These are phyloP conservation scores for Fusarium bulbicola DNA, from an alignment of 2,329 filamentous ascomycete species.

Conservation along the genomic window DNA sequence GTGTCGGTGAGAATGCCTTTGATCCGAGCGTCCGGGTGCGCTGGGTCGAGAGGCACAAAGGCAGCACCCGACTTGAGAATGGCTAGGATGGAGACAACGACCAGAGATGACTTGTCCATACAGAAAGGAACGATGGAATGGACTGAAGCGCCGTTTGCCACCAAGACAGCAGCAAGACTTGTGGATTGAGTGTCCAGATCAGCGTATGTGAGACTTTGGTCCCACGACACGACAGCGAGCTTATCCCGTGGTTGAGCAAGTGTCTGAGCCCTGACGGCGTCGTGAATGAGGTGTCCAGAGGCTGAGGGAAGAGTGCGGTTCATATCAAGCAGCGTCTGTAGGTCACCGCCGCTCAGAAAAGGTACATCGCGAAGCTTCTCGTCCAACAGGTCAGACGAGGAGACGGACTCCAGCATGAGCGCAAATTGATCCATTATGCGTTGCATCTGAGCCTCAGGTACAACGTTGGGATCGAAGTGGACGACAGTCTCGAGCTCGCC, in stretches of 20 bases:
- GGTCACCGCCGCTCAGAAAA: constrained; percentile 3
- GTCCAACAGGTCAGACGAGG: background rate
- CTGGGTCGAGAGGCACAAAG: constrained; percentile 8
- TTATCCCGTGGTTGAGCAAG: constrained; percentile 1
- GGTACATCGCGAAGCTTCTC: background rate
- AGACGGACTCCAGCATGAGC: constrained; percentile 7
- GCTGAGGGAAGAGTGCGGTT: background rate
- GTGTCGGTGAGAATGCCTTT: background rate
- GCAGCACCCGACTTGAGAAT: constrained; percentile 16
- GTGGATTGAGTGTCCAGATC: constrained; percentile 43
- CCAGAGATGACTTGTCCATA: constrained; percentile 23
- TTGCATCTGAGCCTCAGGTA: constrained; percentile 14
- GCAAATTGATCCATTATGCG: constrained; percentile 34
- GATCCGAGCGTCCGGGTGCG: constrained; percentile 16
- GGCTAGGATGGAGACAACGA: background rate
- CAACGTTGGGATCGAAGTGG: constrained; percentile 25
- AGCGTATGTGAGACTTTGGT: constrained; percentile 52
- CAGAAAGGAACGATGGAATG: constrained; percentile 13
- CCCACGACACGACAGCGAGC: constrained; percentile 50
- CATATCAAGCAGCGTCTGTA: constrained; percentile 1
- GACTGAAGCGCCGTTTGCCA: background rate
- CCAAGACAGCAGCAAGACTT: background rate
- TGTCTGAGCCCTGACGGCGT: background rate
- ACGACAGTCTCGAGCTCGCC: constrained; percentile 30
- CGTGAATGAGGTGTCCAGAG: background rate